Base-by-base conservation (phyloP, 371 early-diverging fungal genomes). In the Mortierella sp. region DNA sequence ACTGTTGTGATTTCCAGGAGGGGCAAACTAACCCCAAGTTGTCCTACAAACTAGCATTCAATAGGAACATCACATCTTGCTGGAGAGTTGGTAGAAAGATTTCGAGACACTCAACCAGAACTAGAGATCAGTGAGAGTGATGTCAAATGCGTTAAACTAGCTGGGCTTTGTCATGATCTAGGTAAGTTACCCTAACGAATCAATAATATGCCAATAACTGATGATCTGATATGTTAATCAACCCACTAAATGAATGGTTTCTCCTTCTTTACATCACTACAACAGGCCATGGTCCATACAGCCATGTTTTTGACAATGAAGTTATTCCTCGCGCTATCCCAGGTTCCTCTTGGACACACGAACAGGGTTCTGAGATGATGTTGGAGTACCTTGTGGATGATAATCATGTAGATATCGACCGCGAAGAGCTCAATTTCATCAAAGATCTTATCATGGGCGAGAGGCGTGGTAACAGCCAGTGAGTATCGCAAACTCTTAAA, bases 111-210 rank as follows among this genome's bases (percentile, higher is more conserved):
- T 4, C 98, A 98, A 67, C 97, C 96, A 9, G 94, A 95, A 48
- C 88, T 97, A 38, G 88, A 86, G 6, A 96, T 98, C 28, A 88
- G 88, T 21, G 85, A 89, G 7, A 87, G 88, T 24, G 98, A 99
- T 68, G 86, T 94, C 36, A 88, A 91, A 83, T 96, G 96, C 84
- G 92, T 98, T 38, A 92, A 91, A 52, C 82, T 98, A 9, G 99
- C 99, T 32, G 99, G 97, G 5, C 85, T 99, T 15, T 96, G 96
- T 72, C 99, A 98, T 84, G 99, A 98, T 82, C 86, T 97, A 5
- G 97, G 97, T 88, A 87, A 63, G 67, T 63, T 22, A 8, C 13
- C 21, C 16, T 41, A 41, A 28, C 48, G 8, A 22, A 50, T 36
- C 32, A 2, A 67, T 3, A 13, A 9, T 40, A 19, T 50, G 8